Evolutionary conservation across 257 asterid species (phyloP), one percentile per base, ranked within the genome.

Genomic region (Lycium barbarum): DNA sequence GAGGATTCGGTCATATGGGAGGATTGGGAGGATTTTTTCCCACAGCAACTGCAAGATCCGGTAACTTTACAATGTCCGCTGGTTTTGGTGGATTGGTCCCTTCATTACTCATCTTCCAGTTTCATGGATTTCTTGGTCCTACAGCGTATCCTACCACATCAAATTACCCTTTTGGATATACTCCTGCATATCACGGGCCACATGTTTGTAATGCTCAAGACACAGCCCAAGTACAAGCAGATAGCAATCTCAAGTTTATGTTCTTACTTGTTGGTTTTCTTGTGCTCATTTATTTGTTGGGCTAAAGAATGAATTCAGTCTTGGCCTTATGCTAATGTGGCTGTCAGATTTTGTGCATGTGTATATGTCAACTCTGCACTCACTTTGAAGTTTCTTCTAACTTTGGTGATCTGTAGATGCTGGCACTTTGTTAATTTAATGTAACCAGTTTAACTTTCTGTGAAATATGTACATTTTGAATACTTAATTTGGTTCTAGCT

Each of bases 21-120:
- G 33, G 33, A 26, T 26, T 26, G 33, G 33, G 83, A 51, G 88
- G 90, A 14, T 88, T 87, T 74, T 88, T 92, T 91, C 97, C 95
- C 11, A 85, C 90, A 91, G 90, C 93, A 9, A 87, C 93, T 84
- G 92, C 95, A 36, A 90, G 98, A 83, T 90, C 92, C 55, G 93
- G 97, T n/a, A n/a, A n/a, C n/a, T n/a, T n/a, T n/a, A n/a, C n/a
- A n/a, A n/a, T n/a, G n/a, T n/a, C n/a, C n/a, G n/a, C n/a, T n/a
- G n/a, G n/a, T n/a, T n/a, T n/a, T n/a, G n/a, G n/a, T n/a, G n/a
- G n/a, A n/a, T n/a, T n/a, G n/a, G n/a, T n/a, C n/a, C n/a, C n/a
- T n/a, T n/a, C n/a, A n/a, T 7, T 94, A 61, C 91, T 94, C 86
- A 94, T 87, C 90, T 91, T 91, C 18, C 97, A 92, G 88, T 91